Conservation (phyloP, 2,329 filamentous ascomycete species). For the Phialophora tarda region DNA sequence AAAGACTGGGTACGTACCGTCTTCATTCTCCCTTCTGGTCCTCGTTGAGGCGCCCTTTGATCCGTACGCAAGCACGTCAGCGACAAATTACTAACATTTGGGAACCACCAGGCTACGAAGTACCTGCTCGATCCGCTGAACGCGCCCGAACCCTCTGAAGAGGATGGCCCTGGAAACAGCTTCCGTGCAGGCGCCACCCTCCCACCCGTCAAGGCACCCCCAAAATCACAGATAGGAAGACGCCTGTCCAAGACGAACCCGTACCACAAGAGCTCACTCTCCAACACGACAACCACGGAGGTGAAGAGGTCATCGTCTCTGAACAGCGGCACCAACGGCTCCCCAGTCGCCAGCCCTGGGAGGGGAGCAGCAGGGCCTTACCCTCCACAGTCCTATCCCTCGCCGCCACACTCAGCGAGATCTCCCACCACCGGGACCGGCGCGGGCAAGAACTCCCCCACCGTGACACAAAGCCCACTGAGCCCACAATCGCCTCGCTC, state of each 20-base stretch:
- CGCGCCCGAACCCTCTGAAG: conserved; percentile 69
- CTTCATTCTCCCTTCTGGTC: not conserved
- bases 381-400: conserved; percentile 47
- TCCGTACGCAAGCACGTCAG: not conserved
- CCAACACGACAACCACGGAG: conserved; percentile 20
- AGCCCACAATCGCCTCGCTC: conserved; percentile 32
- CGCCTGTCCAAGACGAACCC: conserved; percentile 39
- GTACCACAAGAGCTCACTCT: conserved; percentile 33
- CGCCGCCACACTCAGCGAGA: conserved; percentile 62
- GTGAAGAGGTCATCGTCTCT: conserved; percentile 31
- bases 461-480: conserved; percentile 44
- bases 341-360: not conserved
- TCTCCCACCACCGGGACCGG: conserved; percentile 51
- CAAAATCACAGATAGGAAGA: conserved; percentile 15
- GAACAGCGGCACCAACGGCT: conserved; percentile 21
- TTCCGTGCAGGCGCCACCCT: conserved; percentile 45
- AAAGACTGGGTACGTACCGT: conserved; percentile 57
- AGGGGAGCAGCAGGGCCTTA: conserved; percentile 1
- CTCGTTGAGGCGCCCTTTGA: not conserved
- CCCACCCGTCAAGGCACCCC: conserved; percentile 24
- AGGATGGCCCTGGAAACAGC: conserved; percentile 68
- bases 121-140: conserved; percentile 73
- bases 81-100: conserved; percentile 22
- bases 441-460: conserved; percentile 52
- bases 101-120: conserved; percentile 61